Evolutionary conservation across 2,329 filamentous ascomycete species (phyloP).

Genomic region (Mollisia scopiformis): DNA sequence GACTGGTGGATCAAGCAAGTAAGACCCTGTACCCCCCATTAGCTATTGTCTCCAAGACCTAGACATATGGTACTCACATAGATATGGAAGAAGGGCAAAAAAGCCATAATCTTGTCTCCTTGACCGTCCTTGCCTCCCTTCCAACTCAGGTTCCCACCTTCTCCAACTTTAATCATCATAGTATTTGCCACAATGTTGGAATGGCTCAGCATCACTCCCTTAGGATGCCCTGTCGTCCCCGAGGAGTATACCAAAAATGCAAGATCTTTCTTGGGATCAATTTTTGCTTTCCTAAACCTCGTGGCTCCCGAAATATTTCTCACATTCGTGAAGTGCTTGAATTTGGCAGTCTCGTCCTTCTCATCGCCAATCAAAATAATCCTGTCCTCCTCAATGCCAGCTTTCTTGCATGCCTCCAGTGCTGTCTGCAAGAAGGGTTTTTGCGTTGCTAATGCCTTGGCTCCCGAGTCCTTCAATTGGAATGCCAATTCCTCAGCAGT

Average conservation of each 20-base stretch:
- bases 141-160: slow-evolving; percentile 58
- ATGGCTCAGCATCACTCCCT: slow-evolving; percentile 88
- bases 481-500: slow-evolving; percentile 82
- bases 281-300: slow-evolving; percentile 60
- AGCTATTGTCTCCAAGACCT: neutral
- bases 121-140: slow-evolving; percentile 61
- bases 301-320: slow-evolving; percentile 63
- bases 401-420: slow-evolving; percentile 67
- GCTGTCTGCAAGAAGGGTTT: slow-evolving; percentile 65
- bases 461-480: slow-evolving; percentile 78
- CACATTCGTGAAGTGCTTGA: slow-evolving; percentile 75
- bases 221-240: slow-evolving; percentile 88
- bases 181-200: slow-evolving; percentile 79
- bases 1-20: slow-evolving; percentile 72
- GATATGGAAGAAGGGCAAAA: slow-evolving; percentile 90
- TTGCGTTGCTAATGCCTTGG: slow-evolving; percentile 78
- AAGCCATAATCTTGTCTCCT: slow-evolving; percentile 74
- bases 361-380: slow-evolving; percentile 78
- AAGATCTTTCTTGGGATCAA: slow-evolving; percentile 72
- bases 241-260: slow-evolving; percentile 87
- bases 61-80: slow-evolving; percentile 59
- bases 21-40: slow-evolving; percentile 52
- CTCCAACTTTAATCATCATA: slow-evolving; percentile 55
- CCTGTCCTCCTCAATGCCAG: slow-evolving; percentile 69
- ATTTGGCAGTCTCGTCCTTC: slow-evolving; percentile 57